phyloP scores from a whole-genome alignment of 345 rosid genomes.

The Salix exigua region DNA sequence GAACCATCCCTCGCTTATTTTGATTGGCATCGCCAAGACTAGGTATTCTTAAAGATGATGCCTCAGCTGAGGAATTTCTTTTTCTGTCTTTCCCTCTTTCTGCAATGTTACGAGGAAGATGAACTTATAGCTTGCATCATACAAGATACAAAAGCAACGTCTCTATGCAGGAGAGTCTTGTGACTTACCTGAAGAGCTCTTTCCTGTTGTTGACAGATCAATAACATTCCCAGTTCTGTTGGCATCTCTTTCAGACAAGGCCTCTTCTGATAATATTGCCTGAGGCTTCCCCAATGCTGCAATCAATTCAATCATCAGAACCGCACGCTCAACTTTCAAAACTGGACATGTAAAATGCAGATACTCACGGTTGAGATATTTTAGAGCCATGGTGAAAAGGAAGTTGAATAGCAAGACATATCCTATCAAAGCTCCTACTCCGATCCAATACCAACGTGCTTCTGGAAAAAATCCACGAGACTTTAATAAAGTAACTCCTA shows the following conservation, averaged over 20 bases:
- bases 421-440: conserved; percentile 63
- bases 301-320: conserved; percentile 13
- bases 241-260: conserved; percentile 36
- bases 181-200: conserved; percentile 33
- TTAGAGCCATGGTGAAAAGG: conserved; percentile 61
- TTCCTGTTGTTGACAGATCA: conserved; percentile 35
- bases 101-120: conserved; percentile 24
- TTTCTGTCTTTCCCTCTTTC: conserved; percentile 25
- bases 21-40: conserved; percentile 26
- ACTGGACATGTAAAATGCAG: conserved; percentile 4
- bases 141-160: not conserved
- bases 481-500: conserved; percentile 65
- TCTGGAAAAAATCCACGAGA: conserved; percentile 64
- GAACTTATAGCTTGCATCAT: conserved; percentile 3
- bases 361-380: conserved; percentile 67
- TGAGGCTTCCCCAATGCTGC: conserved; percentile 68
- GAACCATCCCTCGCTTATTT: conserved; percentile 56
- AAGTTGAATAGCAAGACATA: conserved; percentile 56
- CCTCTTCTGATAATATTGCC: conserved; percentile 48
- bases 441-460: conserved; percentile 87
- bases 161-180: not conserved
- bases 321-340: not conserved
- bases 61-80: conserved; percentile 26
- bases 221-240: conserved; percentile 24
- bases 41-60: conserved; percentile 33